phyloP scores from a whole-genome alignment of 768 basidiomycete genomes.

The Rhizopogon sp. region DNA sequence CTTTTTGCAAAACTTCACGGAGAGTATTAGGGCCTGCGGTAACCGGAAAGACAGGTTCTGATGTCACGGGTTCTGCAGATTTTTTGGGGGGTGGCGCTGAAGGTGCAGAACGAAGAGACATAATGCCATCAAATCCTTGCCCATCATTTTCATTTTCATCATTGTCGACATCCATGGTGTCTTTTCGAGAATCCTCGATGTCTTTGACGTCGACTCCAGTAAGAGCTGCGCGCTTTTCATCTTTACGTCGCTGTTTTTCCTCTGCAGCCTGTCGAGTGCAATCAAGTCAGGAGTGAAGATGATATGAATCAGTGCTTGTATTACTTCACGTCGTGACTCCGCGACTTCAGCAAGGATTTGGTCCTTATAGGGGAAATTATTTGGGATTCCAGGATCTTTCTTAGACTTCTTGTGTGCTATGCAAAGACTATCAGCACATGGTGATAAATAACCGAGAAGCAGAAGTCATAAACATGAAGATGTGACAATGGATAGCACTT shows the following conservation, averaged over 20 bases:
- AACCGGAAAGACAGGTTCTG: constrained; percentile 16
- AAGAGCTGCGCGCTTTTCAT: constrained; percentile 50
- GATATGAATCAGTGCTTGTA: constrained; percentile 12
- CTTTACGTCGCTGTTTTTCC: constrained; percentile 64
- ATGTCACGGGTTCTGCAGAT: neutral
- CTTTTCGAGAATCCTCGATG: constrained; percentile 18
- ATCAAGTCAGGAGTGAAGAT: neutral
- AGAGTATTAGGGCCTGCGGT: constrained; percentile 23
- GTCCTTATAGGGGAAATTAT: constrained; percentile 91
- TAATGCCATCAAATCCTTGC: constrained; percentile 35
- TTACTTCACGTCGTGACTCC: constrained; percentile 70
- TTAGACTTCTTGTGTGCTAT: constrained; percentile 53
- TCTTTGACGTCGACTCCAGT: constrained; percentile 26
- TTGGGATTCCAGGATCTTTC: constrained; percentile 93
- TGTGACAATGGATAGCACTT: neutral
- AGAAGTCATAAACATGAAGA: neutral
- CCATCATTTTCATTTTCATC: constrained; percentile 25
- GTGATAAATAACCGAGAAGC: constrained; percentile 2
- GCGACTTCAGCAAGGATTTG: constrained; percentile 88
- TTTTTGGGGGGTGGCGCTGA: constrained; percentile 1
- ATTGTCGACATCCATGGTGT: constrained; percentile 24
- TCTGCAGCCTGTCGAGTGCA: constrained; percentile 57
- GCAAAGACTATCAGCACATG: constrained; percentile 1
- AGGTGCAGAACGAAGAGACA: constrained; percentile 13
- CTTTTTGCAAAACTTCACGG: constrained; percentile 55